A percentile compares a stretch with the other conserved stretches of the same genome.
Conservation (phyloP, 805 yeast genomes). For the Wickerhamiella azyma region DNA sequence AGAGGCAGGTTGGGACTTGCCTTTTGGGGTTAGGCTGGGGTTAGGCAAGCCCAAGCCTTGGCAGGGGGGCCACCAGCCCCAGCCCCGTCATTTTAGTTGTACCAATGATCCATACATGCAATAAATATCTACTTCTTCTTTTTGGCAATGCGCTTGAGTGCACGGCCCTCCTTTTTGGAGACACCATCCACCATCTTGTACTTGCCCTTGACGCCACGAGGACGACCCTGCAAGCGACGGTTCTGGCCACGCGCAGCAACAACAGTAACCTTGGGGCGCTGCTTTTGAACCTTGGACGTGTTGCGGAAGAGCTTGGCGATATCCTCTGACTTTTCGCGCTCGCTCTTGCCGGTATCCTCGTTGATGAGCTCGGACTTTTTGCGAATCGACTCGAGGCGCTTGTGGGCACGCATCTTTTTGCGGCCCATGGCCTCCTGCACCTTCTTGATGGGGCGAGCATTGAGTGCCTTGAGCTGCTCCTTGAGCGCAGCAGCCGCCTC, state of each 20-base stretch:
- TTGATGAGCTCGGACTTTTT: slow-evolving; percentile 86
- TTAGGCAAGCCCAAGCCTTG: too few species aligned
- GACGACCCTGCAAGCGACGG: slow-evolving; percentile 84
- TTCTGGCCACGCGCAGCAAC: slow-evolving; percentile 81
- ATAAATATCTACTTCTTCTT: slow-evolving; percentile 45
- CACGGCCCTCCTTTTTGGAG: slow-evolving; percentile 93
- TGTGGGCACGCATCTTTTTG: slow-evolving; percentile 83
- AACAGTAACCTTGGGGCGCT: slow-evolving; percentile 71
- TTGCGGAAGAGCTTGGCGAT: slow-evolving; percentile 75
- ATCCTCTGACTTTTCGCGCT: slow-evolving; percentile 88
- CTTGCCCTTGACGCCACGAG: slow-evolving; percentile 91
- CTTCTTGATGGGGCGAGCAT: slow-evolving; percentile 97
- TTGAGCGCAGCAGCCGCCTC: slow-evolving; percentile 74
- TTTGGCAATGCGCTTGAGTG: slow-evolving; percentile 78
- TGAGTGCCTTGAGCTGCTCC: slow-evolving; percentile 63
- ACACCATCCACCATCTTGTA: slow-evolving; percentile 99
- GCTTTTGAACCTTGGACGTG: slow-evolving; percentile 45
- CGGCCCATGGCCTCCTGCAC: slow-evolving; percentile 96
- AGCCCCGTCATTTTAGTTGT: too few species aligned
- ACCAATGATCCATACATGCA: not conserved
- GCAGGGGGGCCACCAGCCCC: too few species aligned
- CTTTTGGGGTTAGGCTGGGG: too few species aligned
- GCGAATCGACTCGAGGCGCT: slow-evolving; percentile 73
- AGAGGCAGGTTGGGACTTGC: too few species aligned
- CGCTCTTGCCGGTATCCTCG: slow-evolving; percentile 77